Conservation (phyloP, 345 rosid genomes). For the Arabidopsis thaliana region TAIR10.1 NC_003075.7:16334001-16334500, state of each 20-base stretch:
- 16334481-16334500: constrained; percentile 94
- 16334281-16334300: constrained; percentile 82
- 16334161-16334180: constrained; percentile 91
- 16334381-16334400: constrained; percentile 97
- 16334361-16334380: constrained; percentile 74
- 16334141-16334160: constrained; percentile 97
- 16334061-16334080: not conserved
- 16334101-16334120: constrained; percentile 6
- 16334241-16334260: constrained; percentile 99
- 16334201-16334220: constrained; percentile 99
- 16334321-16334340: not conserved
- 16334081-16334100: not conserved
- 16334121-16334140: constrained; percentile 10
- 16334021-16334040: constrained; percentile 79
- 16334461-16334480: constrained; percentile 85
- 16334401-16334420: constrained; percentile 89
- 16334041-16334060: constrained; percentile 83
- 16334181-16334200: constrained; percentile 97
- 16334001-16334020: constrained; percentile 92
- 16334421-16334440: constrained; percentile 96
- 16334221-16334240: constrained; percentile 97
- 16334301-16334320: not conserved
- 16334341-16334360: not conserved
- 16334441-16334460: constrained; percentile 93
- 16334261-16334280: constrained; percentile 97